phyloP scores from a whole-genome alignment of 23 red algal species.

The Gracilaria vermiculophylla region DNA sequence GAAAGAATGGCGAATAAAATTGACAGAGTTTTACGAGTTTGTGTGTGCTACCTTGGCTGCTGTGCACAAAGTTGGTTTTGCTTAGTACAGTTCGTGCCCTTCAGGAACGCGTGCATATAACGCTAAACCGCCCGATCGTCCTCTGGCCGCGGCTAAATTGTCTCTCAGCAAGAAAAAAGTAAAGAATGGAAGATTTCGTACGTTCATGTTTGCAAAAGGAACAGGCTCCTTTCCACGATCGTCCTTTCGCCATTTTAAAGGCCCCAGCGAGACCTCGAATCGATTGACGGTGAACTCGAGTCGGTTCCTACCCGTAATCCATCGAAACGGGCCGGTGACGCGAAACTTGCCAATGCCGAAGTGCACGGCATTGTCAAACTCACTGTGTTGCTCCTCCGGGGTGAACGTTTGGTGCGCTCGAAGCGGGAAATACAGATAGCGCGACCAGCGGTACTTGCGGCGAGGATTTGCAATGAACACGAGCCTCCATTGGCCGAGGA shows the following conservation, averaged over 20 bases:
- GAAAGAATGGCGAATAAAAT: no score
- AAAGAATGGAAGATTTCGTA: conserved; percentile 62
- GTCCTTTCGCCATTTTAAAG: conserved; percentile 24
- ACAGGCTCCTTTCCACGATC: conserved; percentile 9
- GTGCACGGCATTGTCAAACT: conserved; percentile 65
- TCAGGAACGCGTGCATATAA: conserved; percentile 38
- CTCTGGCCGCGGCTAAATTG: conserved; percentile 41
- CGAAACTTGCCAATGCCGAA: conserved; percentile 2
- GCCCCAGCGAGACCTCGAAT: neutral
- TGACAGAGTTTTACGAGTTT: no score
- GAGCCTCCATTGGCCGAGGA: conserved; percentile 51
- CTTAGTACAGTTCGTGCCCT: conserved; percentile 9
- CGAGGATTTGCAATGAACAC: conserved; percentile 41
- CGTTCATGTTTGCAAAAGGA: neutral
- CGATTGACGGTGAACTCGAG: conserved; percentile 37
- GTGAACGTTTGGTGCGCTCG: conserved; percentile 60
- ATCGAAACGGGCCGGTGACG: conserved; percentile 47
- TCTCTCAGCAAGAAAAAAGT: conserved; percentile 54
- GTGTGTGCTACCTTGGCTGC: no score
- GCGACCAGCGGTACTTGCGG: neutral
- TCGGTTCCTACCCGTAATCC: conserved; percentile 28
- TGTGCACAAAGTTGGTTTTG: neutral
- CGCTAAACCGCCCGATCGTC: conserved; percentile 53
- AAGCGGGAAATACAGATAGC: conserved; percentile 56
- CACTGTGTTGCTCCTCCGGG: neutral